Evolutionary conservation across 2,329 filamentous ascomycete genomes (phyloP).

Genomic region (Ophiostoma piceae): DNA sequence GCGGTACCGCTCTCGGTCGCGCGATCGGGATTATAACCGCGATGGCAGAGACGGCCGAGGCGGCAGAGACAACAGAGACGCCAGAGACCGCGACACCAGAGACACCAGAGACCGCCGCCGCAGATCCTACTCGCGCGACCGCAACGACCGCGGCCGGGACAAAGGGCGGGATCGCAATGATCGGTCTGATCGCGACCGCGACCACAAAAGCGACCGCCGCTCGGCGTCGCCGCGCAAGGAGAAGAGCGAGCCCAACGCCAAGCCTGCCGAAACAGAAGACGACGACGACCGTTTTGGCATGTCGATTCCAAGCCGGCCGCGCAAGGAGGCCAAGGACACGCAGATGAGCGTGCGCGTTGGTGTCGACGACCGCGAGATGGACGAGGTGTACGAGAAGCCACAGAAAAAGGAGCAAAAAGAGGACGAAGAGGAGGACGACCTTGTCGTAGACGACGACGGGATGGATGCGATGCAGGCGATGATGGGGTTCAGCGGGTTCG

Average conservation of each 20-base stretch:
- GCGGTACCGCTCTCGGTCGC: no score
- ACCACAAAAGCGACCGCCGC: neutral
- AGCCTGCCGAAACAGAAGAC: neutral
- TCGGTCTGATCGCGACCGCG: neutral
- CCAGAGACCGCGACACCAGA: no score
- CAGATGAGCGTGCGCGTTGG: slow-evolving; percentile 11
- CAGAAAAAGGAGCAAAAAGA: neutral
- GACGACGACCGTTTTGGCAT: slow-evolving; percentile 9
- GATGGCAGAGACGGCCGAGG: no score
- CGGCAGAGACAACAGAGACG: no score
- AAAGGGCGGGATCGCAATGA: neutral
- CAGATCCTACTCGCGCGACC: neutral
- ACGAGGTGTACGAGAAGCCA: neutral
- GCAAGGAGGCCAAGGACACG: slow-evolving; percentile 1
- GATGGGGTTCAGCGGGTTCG: slow-evolving; percentile 88
- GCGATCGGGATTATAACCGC: no score
- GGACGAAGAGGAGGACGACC: slow-evolving; percentile 39
- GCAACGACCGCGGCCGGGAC: slow-evolving; percentile 12
- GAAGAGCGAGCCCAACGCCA: neutral
- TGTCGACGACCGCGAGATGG: neutral
- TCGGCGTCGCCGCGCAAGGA: slow-evolving; percentile 3
- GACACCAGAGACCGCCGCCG: no score
- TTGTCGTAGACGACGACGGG: slow-evolving; percentile 59
- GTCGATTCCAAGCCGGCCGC: slow-evolving; percentile 1
- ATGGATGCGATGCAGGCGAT: slow-evolving; percentile 70